Evolutionary conservation across 2,329 filamentous ascomycete species (phyloP).

Genomic region (Claviceps digitariae): DNA sequence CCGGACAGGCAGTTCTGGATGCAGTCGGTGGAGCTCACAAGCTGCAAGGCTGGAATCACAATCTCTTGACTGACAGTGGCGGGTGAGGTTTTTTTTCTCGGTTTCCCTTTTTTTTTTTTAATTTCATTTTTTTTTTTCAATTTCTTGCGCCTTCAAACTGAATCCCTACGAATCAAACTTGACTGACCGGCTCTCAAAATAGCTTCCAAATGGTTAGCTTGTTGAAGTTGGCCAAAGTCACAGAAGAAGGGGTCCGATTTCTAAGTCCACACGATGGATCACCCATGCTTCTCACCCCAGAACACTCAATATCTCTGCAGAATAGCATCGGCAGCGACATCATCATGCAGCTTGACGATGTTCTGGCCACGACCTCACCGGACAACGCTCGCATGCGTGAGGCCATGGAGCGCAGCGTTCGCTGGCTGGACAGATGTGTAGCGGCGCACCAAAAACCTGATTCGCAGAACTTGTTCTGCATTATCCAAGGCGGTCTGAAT

Average conservation of each 20-base stretch:
- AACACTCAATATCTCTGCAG: conserved; percentile 91
- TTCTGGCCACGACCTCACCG: conserved; percentile 89
- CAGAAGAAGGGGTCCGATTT: conserved; percentile 90
- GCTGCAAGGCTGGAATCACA: conserved; percentile 88
- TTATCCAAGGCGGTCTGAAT: conserved; percentile 92
- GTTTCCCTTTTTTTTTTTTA: not conserved
- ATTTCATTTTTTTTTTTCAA: not conserved
- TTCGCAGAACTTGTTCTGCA: conserved; percentile 90
- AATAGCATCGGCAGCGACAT: conserved; percentile 98
- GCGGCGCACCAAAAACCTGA: conserved; percentile 73
- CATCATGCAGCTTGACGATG: conserved; percentile 98
- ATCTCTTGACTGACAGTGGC: conserved; percentile 76
- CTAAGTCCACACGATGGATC: conserved; percentile 90
- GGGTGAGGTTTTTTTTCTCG: conserved; percentile 31
- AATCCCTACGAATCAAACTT: not conserved
- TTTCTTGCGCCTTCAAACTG: not conserved
- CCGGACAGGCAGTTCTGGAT: conserved; percentile 79
- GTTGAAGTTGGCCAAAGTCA: conserved; percentile 82
- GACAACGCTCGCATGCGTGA: conserved; percentile 79
- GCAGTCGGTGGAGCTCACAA: conserved; percentile 85
- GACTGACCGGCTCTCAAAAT: not conserved
- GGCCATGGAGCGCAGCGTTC: conserved; percentile 85
- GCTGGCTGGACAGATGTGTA: conserved; percentile 94
- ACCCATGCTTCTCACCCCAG: conserved; percentile 93
- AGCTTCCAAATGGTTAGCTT: conserved; percentile 99